Base-by-base conservation (phyloP, 352 stramenopile species). In the Globisporangium echinulatum region DNA sequence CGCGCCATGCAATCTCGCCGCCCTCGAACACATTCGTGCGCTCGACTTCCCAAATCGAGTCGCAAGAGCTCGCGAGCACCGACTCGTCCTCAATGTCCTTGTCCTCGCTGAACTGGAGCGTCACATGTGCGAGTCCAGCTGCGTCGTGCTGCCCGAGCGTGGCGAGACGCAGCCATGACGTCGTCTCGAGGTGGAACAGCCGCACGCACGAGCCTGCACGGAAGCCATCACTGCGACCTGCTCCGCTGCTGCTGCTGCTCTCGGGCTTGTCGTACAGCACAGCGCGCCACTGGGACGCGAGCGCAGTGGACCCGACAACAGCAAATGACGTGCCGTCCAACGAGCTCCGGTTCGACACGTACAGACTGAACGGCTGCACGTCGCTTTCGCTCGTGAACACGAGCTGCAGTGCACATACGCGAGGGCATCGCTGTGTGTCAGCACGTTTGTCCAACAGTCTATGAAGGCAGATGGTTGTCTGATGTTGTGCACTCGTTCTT, bases 41-140 rank as follows among this genome's bases (percentile, higher is more conserved):
- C 51, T 88, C 77, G 7, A 90, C 54, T 62, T 87, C 76, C 81
- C 81, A 90, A 19, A 88, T 56, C 33, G 77, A 83, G 52, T 88
- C 73, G 13, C 71, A 68, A 0, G 78, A 82, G 3, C 82, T 53
- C 13, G 60, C 53, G 13, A 59, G 62, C 25, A 69, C 69, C 0
- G 55, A 60, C 14, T 69, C 68, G 38, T 70, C 61, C 36, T 79
- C 72, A 38, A 69, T 50, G 5, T 76, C 64, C 17, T 66, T 71
- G 51, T 86, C 75, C 42, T 84, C 70, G 17, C 64, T 77, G 56
- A 70, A 82, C 44, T 85, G 69, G 6, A 86, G 71, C 14, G 68
- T 71, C 9, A 83, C 74, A 48, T 66, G 49, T 1, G 52, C 63
- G 19, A 54, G 36, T 8, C 19, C 50, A 7, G 49, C 58, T 14